Conservation (phyloP, 768 basidiomycete genomes). For the Roridomyces roridus region DNA sequence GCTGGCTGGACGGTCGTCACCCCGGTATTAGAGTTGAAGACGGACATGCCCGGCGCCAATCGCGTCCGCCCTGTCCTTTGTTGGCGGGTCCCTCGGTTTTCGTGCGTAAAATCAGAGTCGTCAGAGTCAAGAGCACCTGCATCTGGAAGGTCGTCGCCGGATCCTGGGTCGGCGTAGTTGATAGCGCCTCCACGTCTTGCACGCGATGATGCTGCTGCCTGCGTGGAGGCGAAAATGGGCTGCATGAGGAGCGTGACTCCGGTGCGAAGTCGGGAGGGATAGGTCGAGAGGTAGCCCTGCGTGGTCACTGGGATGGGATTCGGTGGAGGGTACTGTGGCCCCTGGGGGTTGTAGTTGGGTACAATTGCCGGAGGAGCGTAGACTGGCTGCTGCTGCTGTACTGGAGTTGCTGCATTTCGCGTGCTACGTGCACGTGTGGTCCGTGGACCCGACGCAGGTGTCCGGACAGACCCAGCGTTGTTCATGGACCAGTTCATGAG, state of each 20-base stretch:
- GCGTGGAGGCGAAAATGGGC: conserved; percentile 69
- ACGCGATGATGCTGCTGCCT: conserved; percentile 65
- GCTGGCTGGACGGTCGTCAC: conserved; percentile 37
- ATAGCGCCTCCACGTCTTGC: conserved; percentile 71
- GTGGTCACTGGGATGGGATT: conserved; percentile 63
- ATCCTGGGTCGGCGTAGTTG: conserved; percentile 88
- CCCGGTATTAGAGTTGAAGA: conserved; percentile 61
- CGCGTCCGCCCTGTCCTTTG: conserved; percentile 47
- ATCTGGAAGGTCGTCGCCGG: conserved; percentile 81
- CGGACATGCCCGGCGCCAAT: conserved; percentile 54
- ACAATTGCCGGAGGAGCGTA: conserved; percentile 30
- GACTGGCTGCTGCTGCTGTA: conserved; percentile 41
- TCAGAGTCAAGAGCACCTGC: conserved; percentile 85
- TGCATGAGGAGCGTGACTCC: conserved; percentile 92
- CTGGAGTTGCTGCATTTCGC: conserved; percentile 26
- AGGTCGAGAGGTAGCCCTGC: conserved; percentile 83
- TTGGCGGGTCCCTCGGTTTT: conserved; percentile 52
- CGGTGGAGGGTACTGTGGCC: conserved; percentile 54
- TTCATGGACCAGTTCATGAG: conserved; percentile 47
- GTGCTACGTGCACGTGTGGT: background rate
- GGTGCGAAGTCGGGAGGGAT: conserved; percentile 88
- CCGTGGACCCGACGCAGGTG: conserved; percentile 14
- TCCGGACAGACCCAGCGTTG: conserved; percentile 42
- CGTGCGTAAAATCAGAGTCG: conserved; percentile 74
- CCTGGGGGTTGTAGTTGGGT: conserved; percentile 38